A percentile compares a stretch with the other conserved stretches of the same genome.
Evolutionary conservation across 2,329 filamentous ascomycete genomes (phyloP).

Genomic region (Ceratocystis diversiconidia): DNA sequence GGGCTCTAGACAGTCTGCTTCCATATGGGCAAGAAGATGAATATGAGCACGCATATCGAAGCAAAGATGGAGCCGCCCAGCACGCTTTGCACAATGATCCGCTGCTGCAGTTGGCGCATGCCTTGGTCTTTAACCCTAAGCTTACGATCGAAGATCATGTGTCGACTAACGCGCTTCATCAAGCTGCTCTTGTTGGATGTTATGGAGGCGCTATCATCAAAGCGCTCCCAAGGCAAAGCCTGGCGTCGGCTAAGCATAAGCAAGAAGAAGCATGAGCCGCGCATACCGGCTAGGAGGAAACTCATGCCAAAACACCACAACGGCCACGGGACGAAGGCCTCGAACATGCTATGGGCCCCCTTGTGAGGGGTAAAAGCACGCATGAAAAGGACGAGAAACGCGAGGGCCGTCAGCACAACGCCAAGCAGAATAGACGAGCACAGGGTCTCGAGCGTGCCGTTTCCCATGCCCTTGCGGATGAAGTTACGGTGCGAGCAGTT

Average conservation of each 20-base stretch:
- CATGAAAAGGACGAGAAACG: slow-evolving; percentile 29
- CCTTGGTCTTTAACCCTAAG: slow-evolving; percentile 32
- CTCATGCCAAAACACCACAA: slow-evolving; percentile 33
- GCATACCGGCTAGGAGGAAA: slow-evolving; percentile 31
- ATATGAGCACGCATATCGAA: slow-evolving; percentile 27
- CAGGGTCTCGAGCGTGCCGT: slow-evolving; percentile 36
- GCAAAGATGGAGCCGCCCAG: slow-evolving; percentile 28
- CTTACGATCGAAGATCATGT: slow-evolving; percentile 37
- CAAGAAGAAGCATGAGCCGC: slow-evolving; percentile 35
- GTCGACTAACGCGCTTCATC: slow-evolving; percentile 24
- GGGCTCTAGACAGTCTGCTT: slow-evolving; percentile 23
- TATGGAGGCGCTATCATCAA: slow-evolving; percentile 27
- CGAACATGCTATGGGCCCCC: slow-evolving; percentile 30
- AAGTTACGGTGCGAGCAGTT: slow-evolving; percentile 38
- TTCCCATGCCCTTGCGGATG: slow-evolving; percentile 39
- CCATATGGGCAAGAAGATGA: slow-evolving; percentile 33
- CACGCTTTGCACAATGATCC: slow-evolving; percentile 32
- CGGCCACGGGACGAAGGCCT: slow-evolving; percentile 31
- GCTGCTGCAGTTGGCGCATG: slow-evolving; percentile 30
- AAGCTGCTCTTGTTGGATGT: slow-evolving; percentile 22
- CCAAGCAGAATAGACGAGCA: slow-evolving; percentile 33
- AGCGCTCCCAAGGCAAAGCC: slow-evolving; percentile 34
- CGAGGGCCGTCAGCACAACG: slow-evolving; percentile 28
- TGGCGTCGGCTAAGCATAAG: slow-evolving; percentile 33
- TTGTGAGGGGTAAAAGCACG: slow-evolving; percentile 28